Base-by-base conservation (phyloP, 2,329 filamentous ascomycete species). In the Penicillium nordicum region DNA sequence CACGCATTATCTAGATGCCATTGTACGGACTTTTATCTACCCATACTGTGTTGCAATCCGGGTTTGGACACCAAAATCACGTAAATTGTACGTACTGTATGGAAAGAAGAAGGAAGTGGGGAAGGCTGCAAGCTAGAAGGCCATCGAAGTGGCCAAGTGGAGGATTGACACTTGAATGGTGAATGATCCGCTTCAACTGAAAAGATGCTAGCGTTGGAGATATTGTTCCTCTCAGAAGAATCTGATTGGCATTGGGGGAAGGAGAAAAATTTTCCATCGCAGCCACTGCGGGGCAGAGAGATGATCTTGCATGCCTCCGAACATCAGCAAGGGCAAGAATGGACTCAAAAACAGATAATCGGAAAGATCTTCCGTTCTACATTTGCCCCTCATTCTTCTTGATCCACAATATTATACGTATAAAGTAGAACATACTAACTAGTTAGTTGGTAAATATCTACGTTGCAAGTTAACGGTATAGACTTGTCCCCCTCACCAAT, bases 221-320 rank as follows among this genome's bases (percentile, higher is more conserved):
- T 44, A 56, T 25, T 32, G 47, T 44, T 48, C 40, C 37, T 3
- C 8, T 6, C 32, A 32, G 42, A 50, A 34, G 46, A 23, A 25
- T 51, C 18, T 38, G 55, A 63, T 63, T 64, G 55, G 63, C 36
- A 21, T 40, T 50, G 50, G 14, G 25, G 4, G 50, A 12, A 40
- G 29, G 42, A 41, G 57, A 63, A 53, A 64, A 59, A 59, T 60
- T 59, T 57, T 55, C 47, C 46, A 38, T 43, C 10, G 29, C 37
- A 53, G 57, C 53, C 58, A 64, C 53, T 62, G 63, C 63, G 64
- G 64, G 63, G 61, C 63, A 57, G 53, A 50, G 53, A 60, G 62
- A 64, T 61, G 62, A 66, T 66, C 59, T 63, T 58, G 62, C 62
- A 65, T 59, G 49, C 53, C 58, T 51, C 53, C 12, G 40, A 54